Conservation (phyloP, 768 basidiomycete genomes). For the Pholiota molesta region DNA sequence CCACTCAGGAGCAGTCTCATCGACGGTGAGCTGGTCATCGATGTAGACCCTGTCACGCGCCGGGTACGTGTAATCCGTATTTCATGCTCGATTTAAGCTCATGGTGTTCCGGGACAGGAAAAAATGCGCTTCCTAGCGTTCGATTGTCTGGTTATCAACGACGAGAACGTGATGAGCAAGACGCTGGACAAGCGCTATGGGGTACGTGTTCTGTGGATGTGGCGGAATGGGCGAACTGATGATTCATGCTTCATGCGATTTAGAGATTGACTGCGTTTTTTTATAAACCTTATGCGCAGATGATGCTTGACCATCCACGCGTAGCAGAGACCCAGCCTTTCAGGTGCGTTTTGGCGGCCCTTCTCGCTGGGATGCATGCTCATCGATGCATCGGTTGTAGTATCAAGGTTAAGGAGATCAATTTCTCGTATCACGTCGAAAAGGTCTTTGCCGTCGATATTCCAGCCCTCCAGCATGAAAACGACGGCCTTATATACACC, state of each 20-base stretch:
- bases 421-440: slow-evolving; percentile 84
- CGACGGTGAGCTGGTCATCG: slow-evolving; percentile 94
- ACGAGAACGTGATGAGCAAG: slow-evolving; percentile 84
- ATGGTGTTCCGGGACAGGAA: slow-evolving; percentile 51
- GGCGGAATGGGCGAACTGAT: background rate
- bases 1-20: slow-evolving; percentile 81
- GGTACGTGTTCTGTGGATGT: slow-evolving; percentile 48
- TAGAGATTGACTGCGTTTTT: slow-evolving; percentile 85
- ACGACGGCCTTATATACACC: slow-evolving; percentile 97
- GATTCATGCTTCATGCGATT: background rate
- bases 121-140: slow-evolving; percentile 85
- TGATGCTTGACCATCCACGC: slow-evolving; percentile 69
- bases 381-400: slow-evolving; percentile 41
- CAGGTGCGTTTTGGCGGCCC: slow-evolving; percentile 59
- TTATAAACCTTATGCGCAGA: slow-evolving; percentile 75
- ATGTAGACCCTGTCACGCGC: slow-evolving; percentile 77
- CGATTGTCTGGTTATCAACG: slow-evolving; percentile 88
- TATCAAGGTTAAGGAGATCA: slow-evolving; percentile 86
- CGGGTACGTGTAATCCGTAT: slow-evolving; percentile 46
- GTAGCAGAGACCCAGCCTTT: slow-evolving; percentile 73
- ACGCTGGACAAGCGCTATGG: slow-evolving; percentile 88
- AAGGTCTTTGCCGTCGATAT: slow-evolving; percentile 86
- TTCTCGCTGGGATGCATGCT: slow-evolving; percentile 3
- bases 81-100: slow-evolving; percentile 1
- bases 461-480: slow-evolving; percentile 85